Conservation (phyloP, 2,329 filamentous ascomycete species). For the Arthrobotrys conoides region DNA sequence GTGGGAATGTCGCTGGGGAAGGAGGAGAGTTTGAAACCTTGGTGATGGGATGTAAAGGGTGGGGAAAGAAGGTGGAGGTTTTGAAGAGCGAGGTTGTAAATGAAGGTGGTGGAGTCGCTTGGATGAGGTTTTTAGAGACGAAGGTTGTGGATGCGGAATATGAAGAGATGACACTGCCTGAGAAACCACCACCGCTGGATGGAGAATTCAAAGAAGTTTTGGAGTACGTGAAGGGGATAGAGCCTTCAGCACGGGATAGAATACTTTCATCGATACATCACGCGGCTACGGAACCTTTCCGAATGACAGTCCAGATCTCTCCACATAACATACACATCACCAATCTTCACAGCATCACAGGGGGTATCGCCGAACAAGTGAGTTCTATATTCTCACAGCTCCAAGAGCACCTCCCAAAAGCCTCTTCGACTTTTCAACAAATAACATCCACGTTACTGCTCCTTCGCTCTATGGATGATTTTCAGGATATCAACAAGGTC, state of each 20-base stretch:
- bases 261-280: background rate
- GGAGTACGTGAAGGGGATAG: background rate
- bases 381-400: slow-evolving; percentile 42
- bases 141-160: slow-evolving; percentile 63
- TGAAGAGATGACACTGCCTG: slow-evolving; percentile 57
- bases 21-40: slow-evolving; percentile 97
- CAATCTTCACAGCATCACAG: slow-evolving; percentile 29
- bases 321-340: slow-evolving; percentile 34
- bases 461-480: slow-evolving; percentile 84
- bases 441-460: slow-evolving; percentile 70
- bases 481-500: slow-evolving; percentile 79
- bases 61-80: slow-evolving; percentile 77
- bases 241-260: background rate
- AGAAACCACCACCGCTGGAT: slow-evolving; percentile 78
- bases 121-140: slow-evolving; percentile 73
- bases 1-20: slow-evolving; percentile 80
- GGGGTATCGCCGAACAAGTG: slow-evolving; percentile 27
- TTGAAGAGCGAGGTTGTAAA: slow-evolving; percentile 72
- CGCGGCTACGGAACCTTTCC: slow-evolving; percentile 4
- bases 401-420: slow-evolving; percentile 66
- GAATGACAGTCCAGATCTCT: slow-evolving; percentile 31
- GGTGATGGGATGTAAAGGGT: slow-evolving; percentile 81
- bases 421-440: slow-evolving; percentile 15
- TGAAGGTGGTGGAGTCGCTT: slow-evolving; percentile 75
- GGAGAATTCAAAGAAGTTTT: slow-evolving; percentile 69